Percentiles rank a stretch among this genome's conserved stretches.
These are phyloP conservation scores for Leucocoprinus birnbaumii DNA, from an alignment of 768 basidiomycete species.

Conservation along the genomic window DNA sequence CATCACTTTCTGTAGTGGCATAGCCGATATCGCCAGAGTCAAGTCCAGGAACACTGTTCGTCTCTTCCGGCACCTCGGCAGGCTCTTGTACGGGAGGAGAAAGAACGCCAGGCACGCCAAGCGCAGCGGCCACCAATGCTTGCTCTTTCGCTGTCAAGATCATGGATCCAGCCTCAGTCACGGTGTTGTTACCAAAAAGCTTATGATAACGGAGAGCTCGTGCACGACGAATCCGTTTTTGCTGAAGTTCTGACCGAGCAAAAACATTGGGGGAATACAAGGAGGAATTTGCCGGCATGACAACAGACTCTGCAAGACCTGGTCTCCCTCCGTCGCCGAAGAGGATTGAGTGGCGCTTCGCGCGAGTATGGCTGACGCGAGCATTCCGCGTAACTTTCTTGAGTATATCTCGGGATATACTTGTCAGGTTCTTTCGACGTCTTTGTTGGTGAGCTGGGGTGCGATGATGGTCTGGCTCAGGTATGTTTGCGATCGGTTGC, in stretches of 20 bases:
- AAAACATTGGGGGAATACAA: not conserved
- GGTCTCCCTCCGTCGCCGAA: not conserved
- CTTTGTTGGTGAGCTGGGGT: not conserved
- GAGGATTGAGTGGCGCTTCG: not conserved
- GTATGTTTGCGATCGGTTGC: not conserved
- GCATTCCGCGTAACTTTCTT: not conserved
- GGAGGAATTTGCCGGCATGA: not conserved
- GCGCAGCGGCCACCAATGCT: too few relatives aligned
- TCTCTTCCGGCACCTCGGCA: not conserved
- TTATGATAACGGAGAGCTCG: not conserved
- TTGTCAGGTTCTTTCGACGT: not conserved
- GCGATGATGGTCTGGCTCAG: not conserved
- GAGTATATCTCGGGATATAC: not conserved
- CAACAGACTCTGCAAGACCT: not conserved
- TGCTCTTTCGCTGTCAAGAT: not conserved
- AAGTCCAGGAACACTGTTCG: not conserved
- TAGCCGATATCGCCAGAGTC: not conserved
- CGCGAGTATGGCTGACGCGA: not conserved
- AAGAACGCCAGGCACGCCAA: too few relatives aligned
- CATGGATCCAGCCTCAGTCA: not conserved
- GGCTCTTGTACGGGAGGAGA: too few relatives aligned
- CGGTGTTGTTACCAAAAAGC: not conserved
- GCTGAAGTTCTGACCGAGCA: not conserved
- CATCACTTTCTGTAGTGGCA: not conserved
- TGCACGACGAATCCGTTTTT: not conserved